Evolutionary conservation across 371 early-diverging fungal genomes (phyloP).

Genomic region (Mucor circinelloides): DNA sequence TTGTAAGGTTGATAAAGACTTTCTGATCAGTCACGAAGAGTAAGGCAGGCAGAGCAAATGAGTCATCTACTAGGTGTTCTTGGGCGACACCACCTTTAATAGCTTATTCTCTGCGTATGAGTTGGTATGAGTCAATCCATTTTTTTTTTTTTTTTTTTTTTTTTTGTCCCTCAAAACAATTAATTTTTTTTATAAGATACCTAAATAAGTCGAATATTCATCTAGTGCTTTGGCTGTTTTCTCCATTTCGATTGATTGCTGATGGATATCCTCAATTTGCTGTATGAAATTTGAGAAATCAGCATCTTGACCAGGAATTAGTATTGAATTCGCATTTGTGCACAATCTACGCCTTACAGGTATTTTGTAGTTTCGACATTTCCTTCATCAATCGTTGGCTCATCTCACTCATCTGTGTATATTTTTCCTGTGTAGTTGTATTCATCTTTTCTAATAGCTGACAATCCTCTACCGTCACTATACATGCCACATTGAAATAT

Average conservation of each 20-base stretch:
- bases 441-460: slow-evolving; percentile 64
- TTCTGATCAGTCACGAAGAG: background rate
- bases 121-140: slow-evolving; percentile 1
- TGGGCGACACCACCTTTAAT: background rate
- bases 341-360: slow-evolving; percentile 39
- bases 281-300: slow-evolving; percentile 58
- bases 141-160: background rate
- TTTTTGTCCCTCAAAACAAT: background rate
- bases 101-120: slow-evolving; percentile 15
- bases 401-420: slow-evolving; percentile 60
- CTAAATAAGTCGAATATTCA: slow-evolving; percentile 64
- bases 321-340: background rate
- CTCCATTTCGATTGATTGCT: slow-evolving; percentile 61
- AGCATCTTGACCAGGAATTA: slow-evolving; percentile 34
- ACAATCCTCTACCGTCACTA: slow-evolving; percentile 65
- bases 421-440: slow-evolving; percentile 57
- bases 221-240: slow-evolving; percentile 58
- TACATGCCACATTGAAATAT: background rate
- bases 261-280: slow-evolving; percentile 62
- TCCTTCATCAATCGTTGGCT: slow-evolving; percentile 63
- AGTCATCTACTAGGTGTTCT: slow-evolving; percentile 1
- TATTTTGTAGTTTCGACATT: slow-evolving; percentile 59
- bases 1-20: background rate
- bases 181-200: slow-evolving; percentile 27
- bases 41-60: background rate